phyloP scores from a whole-genome alignment of 139 green algal genomes.

The Micractinium sp. region DNA sequence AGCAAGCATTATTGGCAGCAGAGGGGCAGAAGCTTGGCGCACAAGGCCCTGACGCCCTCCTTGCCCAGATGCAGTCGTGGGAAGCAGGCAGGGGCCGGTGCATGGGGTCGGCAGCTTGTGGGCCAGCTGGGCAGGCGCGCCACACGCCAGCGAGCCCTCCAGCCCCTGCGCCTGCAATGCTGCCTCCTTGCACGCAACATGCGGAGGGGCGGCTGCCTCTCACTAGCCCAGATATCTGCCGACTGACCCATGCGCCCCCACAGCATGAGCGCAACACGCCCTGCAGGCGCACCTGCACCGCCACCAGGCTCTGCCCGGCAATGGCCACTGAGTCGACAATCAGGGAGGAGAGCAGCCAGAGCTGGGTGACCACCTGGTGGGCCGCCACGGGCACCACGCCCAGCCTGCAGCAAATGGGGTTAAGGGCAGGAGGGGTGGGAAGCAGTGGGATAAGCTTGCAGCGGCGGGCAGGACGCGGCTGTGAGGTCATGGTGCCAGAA shows the following conservation, averaged over 20 bases:
- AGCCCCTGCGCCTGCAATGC: too few relatives aligned
- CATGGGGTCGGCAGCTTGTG: too few relatives aligned
- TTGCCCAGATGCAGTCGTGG: not conserved
- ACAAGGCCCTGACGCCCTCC: not conserved
- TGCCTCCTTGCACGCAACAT: too few relatives aligned
- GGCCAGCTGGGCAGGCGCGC: too few relatives aligned
- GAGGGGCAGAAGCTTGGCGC: not conserved
- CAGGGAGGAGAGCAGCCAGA: constrained; percentile 78
- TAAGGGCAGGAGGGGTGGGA: not conserved
- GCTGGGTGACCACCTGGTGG: constrained; percentile 77
- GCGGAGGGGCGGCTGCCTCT: too few relatives aligned
- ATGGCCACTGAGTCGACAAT: constrained; percentile 78
- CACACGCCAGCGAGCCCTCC: too few relatives aligned
- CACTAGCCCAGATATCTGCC: too few relatives aligned
- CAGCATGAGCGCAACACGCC: not conserved
- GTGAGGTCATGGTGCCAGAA: too few relatives aligned
- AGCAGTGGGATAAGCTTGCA: too few relatives aligned
- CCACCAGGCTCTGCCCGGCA: constrained; percentile 72
- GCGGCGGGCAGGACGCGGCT: too few relatives aligned
- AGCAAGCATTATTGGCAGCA: not conserved
- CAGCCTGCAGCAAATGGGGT: constrained; percentile 43
- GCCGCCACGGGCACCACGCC: constrained; percentile 66
- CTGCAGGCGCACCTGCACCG: constrained; percentile 55
- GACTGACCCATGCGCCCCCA: too few relatives aligned
- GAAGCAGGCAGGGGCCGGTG: too few relatives aligned